Base-by-base conservation (phyloP, 345 rosid genomes). In the Syzygium aqueum region DNA sequence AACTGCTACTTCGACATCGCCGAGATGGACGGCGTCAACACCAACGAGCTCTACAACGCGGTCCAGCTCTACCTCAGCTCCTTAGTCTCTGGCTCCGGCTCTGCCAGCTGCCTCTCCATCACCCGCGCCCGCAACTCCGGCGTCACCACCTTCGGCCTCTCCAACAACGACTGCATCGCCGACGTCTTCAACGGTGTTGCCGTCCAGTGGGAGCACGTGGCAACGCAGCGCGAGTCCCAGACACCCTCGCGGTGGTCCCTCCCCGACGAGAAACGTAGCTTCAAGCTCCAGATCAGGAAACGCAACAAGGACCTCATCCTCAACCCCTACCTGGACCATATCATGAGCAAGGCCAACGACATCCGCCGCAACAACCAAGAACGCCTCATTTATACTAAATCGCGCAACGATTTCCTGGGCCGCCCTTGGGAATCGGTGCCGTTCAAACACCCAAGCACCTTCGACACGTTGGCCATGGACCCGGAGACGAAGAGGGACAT, bases 21-120 rank as follows among this genome's bases (percentile, higher is more conserved):
- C 0, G 99, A 97, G 88, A 95, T 94, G 83, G 97, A 97, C 85
- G 99, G 98, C 61, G 98, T 97, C 23, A 97, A 97, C 94, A 97
- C 99, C 89, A 97, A 97, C 94, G 98, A 97, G 80, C 98, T 97
- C 88, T 97, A 95, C 93, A 93, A 92, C 96, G 99, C 99, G 21
- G 96, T 96, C 87, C 99, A 97, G 87, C 96, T 96, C 51, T 97
- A 97, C 92, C 88, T 97, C 1, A 93, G 97, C 93, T 93, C 96
- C 65, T 93, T 94, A 27, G 94, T 92, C 37, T 95, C 97, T 54
- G 88, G 91, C 91, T 89, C 95, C 77, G 97, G 96, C 91, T 89
- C 94, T 84, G 98, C 95, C 10, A 94, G 93, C 95, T 98, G 98
- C 53, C 56, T 95, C 63, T 94, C 95, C 89, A 96, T 97, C 86